Evolutionary conservation across 1,139 yeast genomes (phyloP).

Genomic region (Suhomyces panamericanus): DNA sequence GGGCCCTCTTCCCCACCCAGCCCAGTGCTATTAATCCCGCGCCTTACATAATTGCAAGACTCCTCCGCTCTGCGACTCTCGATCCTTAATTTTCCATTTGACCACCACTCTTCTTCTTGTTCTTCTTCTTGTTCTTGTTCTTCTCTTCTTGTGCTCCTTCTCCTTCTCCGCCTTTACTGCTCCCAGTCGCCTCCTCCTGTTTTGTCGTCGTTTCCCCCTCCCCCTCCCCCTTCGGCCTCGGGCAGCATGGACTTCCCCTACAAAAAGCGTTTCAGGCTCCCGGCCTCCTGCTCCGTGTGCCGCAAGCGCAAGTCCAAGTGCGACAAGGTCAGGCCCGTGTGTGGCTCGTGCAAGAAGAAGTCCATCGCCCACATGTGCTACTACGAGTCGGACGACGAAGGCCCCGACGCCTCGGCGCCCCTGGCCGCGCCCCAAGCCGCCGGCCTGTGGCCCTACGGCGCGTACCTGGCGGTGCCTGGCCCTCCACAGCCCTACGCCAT

Average conservation of each 20-base stretch:
- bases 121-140: neutral
- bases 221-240: neutral
- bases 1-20: neutral
- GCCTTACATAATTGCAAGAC: neutral
- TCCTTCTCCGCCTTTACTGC: neutral
- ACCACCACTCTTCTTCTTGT: neutral
- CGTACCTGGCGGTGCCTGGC: neutral
- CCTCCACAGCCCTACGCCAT: neutral
- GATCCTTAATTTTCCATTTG: neutral
- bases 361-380: conserved; percentile 74
- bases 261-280: conserved; percentile 43
- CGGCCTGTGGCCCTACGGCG: neutral
- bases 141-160: neutral
- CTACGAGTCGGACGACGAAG: conserved; percentile 44
- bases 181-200: neutral
- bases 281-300: conserved; percentile 50
- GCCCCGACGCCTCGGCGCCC: neutral
- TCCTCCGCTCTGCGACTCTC: conserved; percentile 1
- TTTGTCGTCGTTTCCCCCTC: neutral
- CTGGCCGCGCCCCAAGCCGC: neutral
- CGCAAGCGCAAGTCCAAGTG: conserved; percentile 51
- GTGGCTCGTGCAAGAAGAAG: conserved; percentile 70
- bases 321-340: conserved; percentile 66
- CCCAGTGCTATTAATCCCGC: neutral
- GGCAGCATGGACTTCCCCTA: conserved; percentile 23